Conservation (phyloP, 352 stramenopile genomes). For the Phytophthora tubulina region DNA sequence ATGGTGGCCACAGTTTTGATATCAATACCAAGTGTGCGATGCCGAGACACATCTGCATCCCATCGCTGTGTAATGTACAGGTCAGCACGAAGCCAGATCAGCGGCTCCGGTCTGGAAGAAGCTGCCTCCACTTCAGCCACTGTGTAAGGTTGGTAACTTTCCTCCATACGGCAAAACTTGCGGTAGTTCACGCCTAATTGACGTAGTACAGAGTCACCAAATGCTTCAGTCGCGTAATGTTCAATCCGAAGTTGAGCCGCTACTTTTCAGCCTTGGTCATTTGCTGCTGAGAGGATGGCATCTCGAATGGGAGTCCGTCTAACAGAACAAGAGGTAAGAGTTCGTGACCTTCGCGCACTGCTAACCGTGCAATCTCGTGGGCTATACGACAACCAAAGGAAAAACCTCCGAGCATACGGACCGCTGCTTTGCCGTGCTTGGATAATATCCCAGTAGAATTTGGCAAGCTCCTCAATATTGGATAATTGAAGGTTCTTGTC, state of each 20-base stretch:
- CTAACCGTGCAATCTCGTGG: constrained; percentile 49
- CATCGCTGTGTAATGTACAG: constrained; percentile 57
- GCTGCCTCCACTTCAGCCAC: constrained; percentile 2
- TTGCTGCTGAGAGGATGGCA: constrained; percentile 1
- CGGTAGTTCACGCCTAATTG: constrained; percentile 49
- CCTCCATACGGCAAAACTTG: constrained; percentile 52
- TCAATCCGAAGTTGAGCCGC: constrained; percentile 19
- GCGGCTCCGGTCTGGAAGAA: background rate
- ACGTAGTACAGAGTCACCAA: constrained; percentile 32
- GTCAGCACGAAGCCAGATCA: constrained; percentile 27
- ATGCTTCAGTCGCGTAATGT: constrained; percentile 33
- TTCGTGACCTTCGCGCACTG: constrained; percentile 29
- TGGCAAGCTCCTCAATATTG: constrained; percentile 52
- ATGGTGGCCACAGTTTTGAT: constrained; percentile 25
- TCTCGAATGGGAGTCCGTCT: constrained; percentile 51
- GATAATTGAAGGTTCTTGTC: background rate
- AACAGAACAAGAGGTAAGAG: constrained; percentile 53
- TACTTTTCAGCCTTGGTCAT: constrained; percentile 24
- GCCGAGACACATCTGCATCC: constrained; percentile 30
- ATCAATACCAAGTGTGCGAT: constrained; percentile 25
- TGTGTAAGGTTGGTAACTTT: constrained; percentile 43
- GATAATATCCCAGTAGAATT: constrained; percentile 50
- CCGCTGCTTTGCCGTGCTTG: constrained; percentile 40
- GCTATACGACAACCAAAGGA: constrained; percentile 75
- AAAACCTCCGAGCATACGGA: constrained; percentile 63